Evolutionary conservation across 495 filamentous ascomycete species (phyloP).

Genomic region (Penicillium pulvis): DNA sequence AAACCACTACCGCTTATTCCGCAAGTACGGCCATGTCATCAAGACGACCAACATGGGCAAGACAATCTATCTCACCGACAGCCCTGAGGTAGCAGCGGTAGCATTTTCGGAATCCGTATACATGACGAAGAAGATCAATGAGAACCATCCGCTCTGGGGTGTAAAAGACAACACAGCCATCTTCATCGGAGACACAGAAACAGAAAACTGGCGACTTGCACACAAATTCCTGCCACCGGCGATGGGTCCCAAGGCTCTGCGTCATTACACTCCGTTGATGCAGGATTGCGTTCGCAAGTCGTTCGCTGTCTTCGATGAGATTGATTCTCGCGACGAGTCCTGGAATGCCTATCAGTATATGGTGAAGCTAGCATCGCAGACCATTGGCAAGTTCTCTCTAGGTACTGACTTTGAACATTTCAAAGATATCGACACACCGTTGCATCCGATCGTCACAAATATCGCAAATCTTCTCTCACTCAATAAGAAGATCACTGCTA

Average conservation of each 20-base stretch:
- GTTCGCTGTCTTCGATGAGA: conserved; percentile 55
- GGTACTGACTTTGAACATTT: conserved; percentile 58
- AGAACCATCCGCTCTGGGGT: conserved; percentile 29
- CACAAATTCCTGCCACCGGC: conserved; percentile 60
- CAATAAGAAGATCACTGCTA: conserved; percentile 52
- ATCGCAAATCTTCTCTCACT: conserved; percentile 44
- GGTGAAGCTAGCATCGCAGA: conserved; percentile 58
- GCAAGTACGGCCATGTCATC: conserved; percentile 54
- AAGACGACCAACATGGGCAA: conserved; percentile 58
- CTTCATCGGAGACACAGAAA: conserved; percentile 56
- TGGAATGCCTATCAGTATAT: conserved; percentile 64
- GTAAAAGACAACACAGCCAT: conserved; percentile 52
- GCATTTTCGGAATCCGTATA: conserved; percentile 45
- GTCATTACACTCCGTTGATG: conserved; percentile 59
- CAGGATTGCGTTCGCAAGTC: conserved; percentile 44
- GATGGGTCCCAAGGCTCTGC: conserved; percentile 54
- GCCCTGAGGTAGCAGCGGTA: conserved; percentile 41
- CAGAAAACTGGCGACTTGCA: conserved; percentile 25
- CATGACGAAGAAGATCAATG: conserved; percentile 56
- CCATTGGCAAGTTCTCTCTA: conserved; percentile 53
- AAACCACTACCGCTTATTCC: conserved; percentile 59
- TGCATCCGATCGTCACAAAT: conserved; percentile 38
- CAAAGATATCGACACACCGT: conserved; percentile 35
- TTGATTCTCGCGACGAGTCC: conserved; percentile 48
- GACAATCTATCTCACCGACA: conserved; percentile 52